These are phyloP conservation scores for Xylariaceae sp. DNA, from an alignment of 2,329 filamentous ascomycete species.

Conservation along the genomic window DNA sequence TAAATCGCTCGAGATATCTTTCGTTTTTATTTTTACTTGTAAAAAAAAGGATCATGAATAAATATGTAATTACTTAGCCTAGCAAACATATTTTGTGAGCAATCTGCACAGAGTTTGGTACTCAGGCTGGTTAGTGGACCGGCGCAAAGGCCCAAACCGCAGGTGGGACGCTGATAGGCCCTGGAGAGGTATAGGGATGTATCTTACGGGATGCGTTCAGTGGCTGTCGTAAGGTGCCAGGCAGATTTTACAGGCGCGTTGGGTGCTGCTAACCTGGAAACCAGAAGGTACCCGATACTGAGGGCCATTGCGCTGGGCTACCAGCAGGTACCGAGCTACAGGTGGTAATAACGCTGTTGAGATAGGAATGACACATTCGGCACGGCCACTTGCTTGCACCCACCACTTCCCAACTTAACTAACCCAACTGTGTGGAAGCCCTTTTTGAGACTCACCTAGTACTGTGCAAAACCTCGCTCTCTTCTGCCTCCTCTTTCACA, in stretches of 20 bases:
- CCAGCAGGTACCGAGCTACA: constrained; percentile 2
- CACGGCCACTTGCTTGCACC: constrained; percentile 24
- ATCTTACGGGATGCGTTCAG: neutral
- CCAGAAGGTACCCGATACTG: constrained; percentile 1
- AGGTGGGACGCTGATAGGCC: neutral
- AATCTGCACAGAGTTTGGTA: neutral
- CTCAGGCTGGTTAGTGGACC: neutral
- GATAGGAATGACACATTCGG: constrained; percentile 19
- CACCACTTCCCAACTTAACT: constrained; percentile 20
- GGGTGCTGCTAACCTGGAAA: constrained; percentile 2
- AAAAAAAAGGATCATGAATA: too few relatives aligned
- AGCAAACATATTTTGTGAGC: too few relatives aligned
- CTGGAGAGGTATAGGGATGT: neutral
- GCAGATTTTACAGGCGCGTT: constrained; percentile 5
- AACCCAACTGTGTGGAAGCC: constrained; percentile 27
- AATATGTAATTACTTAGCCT: too few relatives aligned
- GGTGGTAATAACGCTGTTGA: neutral
- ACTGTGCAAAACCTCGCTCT: constrained; percentile 34
- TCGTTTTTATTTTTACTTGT: too few relatives aligned
- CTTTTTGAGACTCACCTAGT: constrained; percentile 29
- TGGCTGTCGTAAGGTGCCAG: neutral
- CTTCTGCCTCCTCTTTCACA: constrained; percentile 34
- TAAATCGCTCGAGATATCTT: too few relatives aligned
- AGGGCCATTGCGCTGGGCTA: constrained; percentile 8
- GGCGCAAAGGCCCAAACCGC: neutral